Percentiles rank a stretch among this genome's conserved stretches.
Evolutionary conservation across 495 filamentous ascomycete species (phyloP).

Genomic region (Hyaloscypha finlandica): DNA sequence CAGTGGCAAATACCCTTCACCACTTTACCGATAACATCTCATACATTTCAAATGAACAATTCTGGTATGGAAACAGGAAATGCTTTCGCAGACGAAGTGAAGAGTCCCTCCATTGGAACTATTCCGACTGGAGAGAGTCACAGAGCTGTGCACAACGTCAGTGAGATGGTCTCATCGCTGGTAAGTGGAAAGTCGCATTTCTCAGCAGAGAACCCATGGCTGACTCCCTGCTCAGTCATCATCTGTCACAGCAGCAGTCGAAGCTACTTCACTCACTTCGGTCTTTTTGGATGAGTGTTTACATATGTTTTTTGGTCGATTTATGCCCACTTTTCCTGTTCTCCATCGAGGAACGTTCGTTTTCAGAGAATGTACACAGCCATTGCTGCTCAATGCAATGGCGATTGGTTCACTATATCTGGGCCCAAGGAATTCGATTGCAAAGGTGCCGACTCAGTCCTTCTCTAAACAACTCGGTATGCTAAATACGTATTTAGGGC

Average conservation of each 20-base stretch:
- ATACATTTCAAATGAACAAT: slow-evolving; percentile 35
- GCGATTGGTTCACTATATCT: slow-evolving; percentile 52
- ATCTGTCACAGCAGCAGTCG: slow-evolving; percentile 49
- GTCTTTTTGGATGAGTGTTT: slow-evolving; percentile 52
- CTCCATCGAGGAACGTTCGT: slow-evolving; percentile 51
- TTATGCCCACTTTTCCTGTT: slow-evolving; percentile 52
- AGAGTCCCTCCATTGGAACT: slow-evolving; percentile 40
- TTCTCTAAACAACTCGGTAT: background rate
- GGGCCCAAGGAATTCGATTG: slow-evolving; percentile 46
- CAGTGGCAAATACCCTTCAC: slow-evolving; percentile 52
- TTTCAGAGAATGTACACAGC: slow-evolving; percentile 50
- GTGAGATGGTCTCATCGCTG: slow-evolving; percentile 49
- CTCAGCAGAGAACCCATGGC: background rate
- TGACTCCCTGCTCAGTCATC: slow-evolving; percentile 34
- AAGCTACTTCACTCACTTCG: slow-evolving; percentile 48
- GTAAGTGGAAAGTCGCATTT: slow-evolving; percentile 34
- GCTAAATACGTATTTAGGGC: slow-evolving; percentile 31
- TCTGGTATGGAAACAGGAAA: slow-evolving; percentile 41
- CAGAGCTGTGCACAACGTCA: slow-evolving; percentile 50
- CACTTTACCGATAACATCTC: slow-evolving; percentile 43
- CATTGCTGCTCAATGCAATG: slow-evolving; percentile 50
- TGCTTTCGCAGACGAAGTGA: slow-evolving; percentile 39
- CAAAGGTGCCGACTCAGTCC: slow-evolving; percentile 33
- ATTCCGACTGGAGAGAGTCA: slow-evolving; percentile 49
- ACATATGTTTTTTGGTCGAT: slow-evolving; percentile 53